Evolutionary conservation across 164 flowering plant genomes (phyloP).

Genomic region (Piper longum): DNA sequence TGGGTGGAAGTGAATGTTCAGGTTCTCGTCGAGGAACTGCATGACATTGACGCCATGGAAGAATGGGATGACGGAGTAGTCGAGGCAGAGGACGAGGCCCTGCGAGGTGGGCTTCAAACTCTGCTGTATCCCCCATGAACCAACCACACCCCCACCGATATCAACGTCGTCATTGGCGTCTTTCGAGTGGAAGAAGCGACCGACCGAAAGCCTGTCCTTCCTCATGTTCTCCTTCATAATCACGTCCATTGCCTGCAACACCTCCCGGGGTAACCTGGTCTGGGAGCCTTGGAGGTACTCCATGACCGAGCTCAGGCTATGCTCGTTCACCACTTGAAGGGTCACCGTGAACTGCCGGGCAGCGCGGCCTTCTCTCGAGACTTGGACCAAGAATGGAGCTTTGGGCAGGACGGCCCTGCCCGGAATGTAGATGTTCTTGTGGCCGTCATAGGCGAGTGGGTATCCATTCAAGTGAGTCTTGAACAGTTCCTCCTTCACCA

Average conservation of each 20-base stretch:
- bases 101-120: conserved; percentile 51
- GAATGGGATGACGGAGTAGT: conserved; percentile 49
- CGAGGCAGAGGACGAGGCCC: conserved; percentile 42
- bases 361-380: conserved; percentile 17
- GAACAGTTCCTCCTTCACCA: conserved; percentile 23
- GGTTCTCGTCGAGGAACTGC: conserved; percentile 31
- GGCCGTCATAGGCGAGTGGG: conserved; percentile 53
- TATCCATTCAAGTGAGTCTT: conserved; percentile 11
- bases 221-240: conserved; percentile 58
- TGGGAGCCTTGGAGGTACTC: conserved; percentile 28
- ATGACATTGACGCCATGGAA: conserved; percentile 36
- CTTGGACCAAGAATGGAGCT: conserved; percentile 28
- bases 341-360: conserved; percentile 16
- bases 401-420: conserved; percentile 20
- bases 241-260: conserved; percentile 63
- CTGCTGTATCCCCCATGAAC: conserved; percentile 41
- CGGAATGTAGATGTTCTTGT: conserved; percentile 49
- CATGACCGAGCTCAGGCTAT: conserved; percentile 25
- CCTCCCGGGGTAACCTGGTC: conserved; percentile 28
- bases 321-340: conserved; percentile 31
- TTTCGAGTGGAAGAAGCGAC: conserved; percentile 29
- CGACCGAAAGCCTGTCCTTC: conserved; percentile 21
- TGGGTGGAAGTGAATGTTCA: conserved; percentile 7
- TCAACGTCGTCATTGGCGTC: conserved; percentile 10
- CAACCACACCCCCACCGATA: conserved; percentile 37